These are phyloP conservation scores for Cryphonectria naterciae DNA, from an alignment of 2,329 filamentous ascomycete species.

Conservation along the genomic window DNA sequence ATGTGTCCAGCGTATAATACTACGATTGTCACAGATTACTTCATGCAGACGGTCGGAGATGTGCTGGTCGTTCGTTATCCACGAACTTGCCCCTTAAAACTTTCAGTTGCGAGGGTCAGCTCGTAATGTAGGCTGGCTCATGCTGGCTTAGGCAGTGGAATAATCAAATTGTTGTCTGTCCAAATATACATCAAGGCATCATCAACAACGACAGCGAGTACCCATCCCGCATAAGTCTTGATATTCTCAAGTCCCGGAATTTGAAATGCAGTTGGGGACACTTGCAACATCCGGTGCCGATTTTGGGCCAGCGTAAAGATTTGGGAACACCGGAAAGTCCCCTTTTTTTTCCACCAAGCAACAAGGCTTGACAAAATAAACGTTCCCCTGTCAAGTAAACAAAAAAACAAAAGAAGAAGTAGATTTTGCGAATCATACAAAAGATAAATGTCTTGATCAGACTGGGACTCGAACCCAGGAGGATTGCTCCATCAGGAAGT, in stretches of 20 bases:
- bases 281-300: not conserved
- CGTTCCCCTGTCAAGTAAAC: not conserved
- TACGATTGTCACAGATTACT: not conserved
- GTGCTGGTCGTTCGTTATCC: not conserved
- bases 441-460: not conserved
- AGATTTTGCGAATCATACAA: not conserved
- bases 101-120: too few relatives aligned
- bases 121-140: not conserved
- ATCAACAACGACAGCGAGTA: not conserved
- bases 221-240: not conserved
- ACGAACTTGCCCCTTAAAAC: not conserved
- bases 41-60: not conserved
- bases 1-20: not conserved
- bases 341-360: too few relatives aligned
- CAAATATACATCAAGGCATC: not conserved
- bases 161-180: not conserved
- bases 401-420: not conserved
- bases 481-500: constrained; percentile 13
- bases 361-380: not conserved
- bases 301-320: not conserved
- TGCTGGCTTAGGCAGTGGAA: not conserved
- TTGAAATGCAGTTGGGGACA: not conserved
- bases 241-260: not conserved
- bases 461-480: constrained; percentile 9
- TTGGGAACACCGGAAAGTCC: too few relatives aligned